Evolutionary conservation across 768 basidiomycete genomes (phyloP), one percentile per base, ranked within the genome.

Genomic region (Leucogyrophana mollusca): DNA sequence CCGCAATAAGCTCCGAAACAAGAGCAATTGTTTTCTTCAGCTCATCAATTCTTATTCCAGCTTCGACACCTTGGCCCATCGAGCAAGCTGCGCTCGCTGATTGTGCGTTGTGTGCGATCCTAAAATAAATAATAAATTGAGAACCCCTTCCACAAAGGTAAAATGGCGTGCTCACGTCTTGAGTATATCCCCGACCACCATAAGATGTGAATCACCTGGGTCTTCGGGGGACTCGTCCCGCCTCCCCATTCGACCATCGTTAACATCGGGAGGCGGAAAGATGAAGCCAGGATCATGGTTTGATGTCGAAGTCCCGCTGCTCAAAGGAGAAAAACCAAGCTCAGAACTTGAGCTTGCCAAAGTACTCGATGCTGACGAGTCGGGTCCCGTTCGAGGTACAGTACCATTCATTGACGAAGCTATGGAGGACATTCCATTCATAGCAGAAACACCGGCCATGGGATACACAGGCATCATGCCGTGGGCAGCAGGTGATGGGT

Each of bases 21-120:
- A 76, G 62, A 4, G 68, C 63, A 43, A 83, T 76, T 27, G 77
- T 75, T 57, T 74, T 72, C 57, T 69, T 79, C 55, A 83, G 71
- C 48, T 81, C 73, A 56, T 75, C 78, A 45, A 83, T 74, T 55
- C 76, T 77, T 22, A 60, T 70, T 33, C 70, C 70, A 5, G 77
- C 76, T 54, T 77, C 74, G 7, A 68, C 50, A 40, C 71, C 72
- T 51, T 78, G 73, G n/a, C 65, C 74, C 13, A 62, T 50, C 22
- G 67, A 67, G 51, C 77, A 82, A 25, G 75, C 74, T 32, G 71
- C 70, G 34, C 73, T 77, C 34, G 80, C 82, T 35, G 78, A 77
- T 43, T 74, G 71, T 32, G 82, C 82, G 13, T 80, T 82, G 45
- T 77, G 73, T 34, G 77, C 79, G 53, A 85, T 82, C 61, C 83